Evolutionary conservation across 768 basidiomycete species (phyloP).

Genomic region (Lenzites betulinus): DNA sequence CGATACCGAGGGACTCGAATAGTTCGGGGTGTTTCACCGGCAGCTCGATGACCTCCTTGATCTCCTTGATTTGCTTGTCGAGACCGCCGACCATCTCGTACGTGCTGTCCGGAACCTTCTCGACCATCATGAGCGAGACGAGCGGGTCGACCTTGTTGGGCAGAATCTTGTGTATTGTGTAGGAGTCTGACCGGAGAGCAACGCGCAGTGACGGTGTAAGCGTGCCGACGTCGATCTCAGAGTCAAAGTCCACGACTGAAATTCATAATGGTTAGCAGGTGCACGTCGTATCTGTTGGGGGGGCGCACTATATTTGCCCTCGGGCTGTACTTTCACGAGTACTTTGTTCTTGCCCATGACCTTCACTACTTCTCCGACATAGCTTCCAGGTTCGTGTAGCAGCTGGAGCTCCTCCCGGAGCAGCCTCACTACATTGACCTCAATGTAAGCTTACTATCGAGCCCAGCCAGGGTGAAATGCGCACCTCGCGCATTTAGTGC

Average conservation of each 20-base stretch:
- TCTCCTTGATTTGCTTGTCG: conserved; percentile 97
- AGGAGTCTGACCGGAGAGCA: conserved; percentile 93
- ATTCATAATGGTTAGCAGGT: background rate
- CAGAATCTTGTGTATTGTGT: conserved; percentile 94
- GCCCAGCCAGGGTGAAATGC: conserved; percentile 17
- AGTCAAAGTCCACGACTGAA: conserved; percentile 90
- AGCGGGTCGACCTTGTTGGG: conserved; percentile 98
- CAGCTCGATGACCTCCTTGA: conserved; percentile 98
- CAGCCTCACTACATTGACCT: conserved; percentile 63
- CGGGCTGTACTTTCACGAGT: conserved; percentile 95
- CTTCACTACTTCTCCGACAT: conserved; percentile 97
- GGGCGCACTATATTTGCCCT: conserved; percentile 97
- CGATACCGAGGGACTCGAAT: conserved; percentile 94
- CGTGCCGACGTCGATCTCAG: conserved; percentile 76
- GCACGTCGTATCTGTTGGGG: background rate
- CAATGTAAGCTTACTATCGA: background rate
- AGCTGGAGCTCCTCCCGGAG: conserved; percentile 91
- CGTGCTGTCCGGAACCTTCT: conserved; percentile 98
- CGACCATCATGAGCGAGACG: conserved; percentile 99
- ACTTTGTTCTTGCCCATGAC: conserved; percentile 99
- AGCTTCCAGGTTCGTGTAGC: conserved; percentile 93
- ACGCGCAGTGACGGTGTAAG: conserved; percentile 89
- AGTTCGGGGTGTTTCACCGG: conserved; percentile 98
- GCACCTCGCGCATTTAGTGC: conserved; percentile 92
- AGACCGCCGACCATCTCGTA: conserved; percentile 99